phyloP scores from a whole-genome alignment of 371 early-diverging fungal genomes.

The Rhizopus arrhizus region DNA sequence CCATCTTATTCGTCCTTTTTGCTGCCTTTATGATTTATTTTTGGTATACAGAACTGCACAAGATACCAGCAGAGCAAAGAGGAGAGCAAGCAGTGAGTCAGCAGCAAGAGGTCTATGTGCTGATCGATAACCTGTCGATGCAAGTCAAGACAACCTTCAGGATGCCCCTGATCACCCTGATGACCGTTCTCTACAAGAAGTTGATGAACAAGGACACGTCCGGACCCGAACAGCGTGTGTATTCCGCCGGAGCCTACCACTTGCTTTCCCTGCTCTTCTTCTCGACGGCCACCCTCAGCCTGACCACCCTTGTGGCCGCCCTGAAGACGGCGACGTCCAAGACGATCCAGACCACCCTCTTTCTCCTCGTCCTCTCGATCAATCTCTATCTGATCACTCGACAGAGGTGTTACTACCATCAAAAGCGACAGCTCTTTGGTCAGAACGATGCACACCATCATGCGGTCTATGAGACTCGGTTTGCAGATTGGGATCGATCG shows the following conservation, averaged over 20 bases:
- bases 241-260: slow-evolving; percentile 40
- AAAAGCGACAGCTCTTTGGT: slow-evolving; percentile 47
- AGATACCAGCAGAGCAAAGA: slow-evolving; percentile 44
- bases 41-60: slow-evolving; percentile 55
- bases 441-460: slow-evolving; percentile 45
- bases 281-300: slow-evolving; percentile 28
- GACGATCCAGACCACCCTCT: slow-evolving; percentile 49
- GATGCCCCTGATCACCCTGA: slow-evolving; percentile 40
- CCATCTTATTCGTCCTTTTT: slow-evolving; percentile 38
- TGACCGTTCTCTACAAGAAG: slow-evolving; percentile 31
- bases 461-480: slow-evolving; percentile 46
- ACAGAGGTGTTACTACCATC: slow-evolving; percentile 54
- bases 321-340: slow-evolving; percentile 20
- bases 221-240: slow-evolving; percentile 25
- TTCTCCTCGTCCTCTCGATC: slow-evolving; percentile 55
- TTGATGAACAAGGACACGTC: background rate
- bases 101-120: slow-evolving; percentile 50
- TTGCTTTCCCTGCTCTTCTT: slow-evolving; percentile 41
- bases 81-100: slow-evolving; percentile 46
- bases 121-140: slow-evolving; percentile 45
- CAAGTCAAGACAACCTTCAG: slow-evolving; percentile 44
- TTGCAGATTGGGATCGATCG: slow-evolving; percentile 42
- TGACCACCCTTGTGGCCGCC: slow-evolving; percentile 41
- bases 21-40: slow-evolving; percentile 48
- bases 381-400: slow-evolving; percentile 56